phyloP scores from a whole-genome alignment of 331 rosid species.

The Phaseolus coccineus region DNA sequence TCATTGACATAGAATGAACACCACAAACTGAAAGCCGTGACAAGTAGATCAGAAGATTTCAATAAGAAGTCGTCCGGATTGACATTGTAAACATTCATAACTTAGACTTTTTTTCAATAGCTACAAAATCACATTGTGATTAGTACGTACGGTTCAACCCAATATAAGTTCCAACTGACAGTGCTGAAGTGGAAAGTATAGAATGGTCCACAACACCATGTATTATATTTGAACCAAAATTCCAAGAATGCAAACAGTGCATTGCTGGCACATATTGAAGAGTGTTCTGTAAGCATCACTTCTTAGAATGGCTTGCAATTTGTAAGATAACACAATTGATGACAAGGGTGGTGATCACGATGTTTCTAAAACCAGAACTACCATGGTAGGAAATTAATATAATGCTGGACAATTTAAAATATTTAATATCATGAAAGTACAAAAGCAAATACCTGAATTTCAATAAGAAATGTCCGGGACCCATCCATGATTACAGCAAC shows the following conservation, averaged over 20 bases:
- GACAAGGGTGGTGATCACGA: neutral
- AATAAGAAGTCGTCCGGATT: neutral
- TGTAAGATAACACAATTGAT: constrained; percentile 11
- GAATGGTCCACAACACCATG: neutral
- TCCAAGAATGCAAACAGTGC: neutral
- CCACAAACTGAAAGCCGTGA: neutral
- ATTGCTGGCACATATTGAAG: constrained; percentile 6
- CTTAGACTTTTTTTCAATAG: neutral
- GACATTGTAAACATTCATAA: constrained; percentile 10
- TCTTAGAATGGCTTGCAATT: constrained; percentile 10
- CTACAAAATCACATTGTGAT: neutral
- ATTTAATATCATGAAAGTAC: constrained; percentile 2
- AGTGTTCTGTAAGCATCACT: constrained; percentile 23
- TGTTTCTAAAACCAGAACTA: constrained; percentile 19
- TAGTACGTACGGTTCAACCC: neutral
- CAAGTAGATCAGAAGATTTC: constrained; percentile 1
- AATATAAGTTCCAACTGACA: neutral
- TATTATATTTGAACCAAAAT: constrained; percentile 19
- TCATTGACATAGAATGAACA: constrained; percentile 9
- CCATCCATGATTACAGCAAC: constrained; percentile 97
- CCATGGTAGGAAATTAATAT: neutral
- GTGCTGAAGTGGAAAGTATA: neutral
- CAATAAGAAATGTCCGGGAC: constrained; percentile 83
- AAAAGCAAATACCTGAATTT: constrained; percentile 76
- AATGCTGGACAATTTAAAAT: neutral